phyloP scores from a whole-genome alignment of 345 rosid genomes.

The Linum lewisii region DNA sequence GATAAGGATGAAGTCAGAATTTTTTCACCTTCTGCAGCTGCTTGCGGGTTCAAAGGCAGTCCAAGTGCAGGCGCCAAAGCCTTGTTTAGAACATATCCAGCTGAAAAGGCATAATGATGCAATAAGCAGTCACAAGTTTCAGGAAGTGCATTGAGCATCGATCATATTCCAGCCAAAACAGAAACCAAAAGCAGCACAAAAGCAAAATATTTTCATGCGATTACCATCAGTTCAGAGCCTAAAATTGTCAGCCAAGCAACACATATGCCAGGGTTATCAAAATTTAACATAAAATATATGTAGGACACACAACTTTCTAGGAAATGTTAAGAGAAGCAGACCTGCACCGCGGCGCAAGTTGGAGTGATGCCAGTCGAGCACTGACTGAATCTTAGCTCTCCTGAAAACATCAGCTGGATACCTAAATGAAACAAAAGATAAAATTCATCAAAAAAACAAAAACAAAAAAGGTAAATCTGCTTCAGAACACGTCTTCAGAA shows the following conservation, averaged over 20 bases:
- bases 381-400: constrained; percentile 75
- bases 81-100: constrained; percentile 31
- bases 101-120: constrained; percentile 30
- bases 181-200: background rate
- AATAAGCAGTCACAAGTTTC: constrained; percentile 4
- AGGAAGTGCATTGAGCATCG: background rate
- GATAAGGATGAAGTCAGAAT: constrained; percentile 40
- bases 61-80: constrained; percentile 50
- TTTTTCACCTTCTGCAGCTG: constrained; percentile 62
- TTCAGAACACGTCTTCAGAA: background rate
- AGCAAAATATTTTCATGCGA: background rate
- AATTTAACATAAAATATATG: too few species aligned
- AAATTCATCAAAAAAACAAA: too few species aligned
- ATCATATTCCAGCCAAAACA: background rate
- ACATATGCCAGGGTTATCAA: too few species aligned
- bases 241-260: too few species aligned
- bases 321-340: constrained; percentile 8
- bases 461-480: background rate
- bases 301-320: background rate
- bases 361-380: constrained; percentile 85
- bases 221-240: too few species aligned
- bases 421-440: constrained; percentile 14
- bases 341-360: constrained; percentile 70
- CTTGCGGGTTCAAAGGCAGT: constrained; percentile 36
- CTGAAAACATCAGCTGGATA: constrained; percentile 73